Base-by-base conservation (phyloP, 768 basidiomycete genomes). In the Lactarius quietus region DNA sequence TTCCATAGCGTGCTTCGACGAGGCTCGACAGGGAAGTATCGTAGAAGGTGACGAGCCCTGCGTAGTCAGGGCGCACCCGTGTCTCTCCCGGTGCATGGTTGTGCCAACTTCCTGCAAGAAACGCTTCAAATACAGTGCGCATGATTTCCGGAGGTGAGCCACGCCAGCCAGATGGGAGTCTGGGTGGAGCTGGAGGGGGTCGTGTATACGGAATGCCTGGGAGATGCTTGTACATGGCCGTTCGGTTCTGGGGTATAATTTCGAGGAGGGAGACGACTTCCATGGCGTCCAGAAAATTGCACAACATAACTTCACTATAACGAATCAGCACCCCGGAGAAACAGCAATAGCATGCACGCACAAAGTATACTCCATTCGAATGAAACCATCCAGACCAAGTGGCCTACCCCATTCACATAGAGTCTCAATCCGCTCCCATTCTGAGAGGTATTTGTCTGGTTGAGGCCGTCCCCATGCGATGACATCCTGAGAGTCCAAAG, bases 21-120 rank as follows among this genome's bases (percentile, higher is more conserved):
- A 83, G 74, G 59, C 76, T 78, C 1, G 78, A 76, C 12, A 79
- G 71, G 0, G 59, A 60, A 1, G 73, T 73, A 64, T 83, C 81
- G 68, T 81, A 83, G 62, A 83, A 78, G 0, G 81, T 80, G 20
- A 82, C 67, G 17, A 79, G 62, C 10, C 78, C 73, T 4, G 79
- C 69, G 54, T 79, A 76, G 70, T 83, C 81, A n/a, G 81, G 72
- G 31, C 74, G 66, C 23, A 81, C 72, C 31, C 82, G 81, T 1
- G 75, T 73, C 31, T 82, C 81, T 41, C 80, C 81, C 0, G 81
- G 81, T 43, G 73, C 78, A 57, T 65, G 68, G 60, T 81, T 77
- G 59, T 80, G 77, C 80, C 78, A 80, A 29, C 71, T 70, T 3
- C 79, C 78, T 12, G 80, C 70, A 59, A 77, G 71, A 43, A 79